Conservation (phyloP, 345 rosid species). For the Fremontodendron californicum region DNA sequence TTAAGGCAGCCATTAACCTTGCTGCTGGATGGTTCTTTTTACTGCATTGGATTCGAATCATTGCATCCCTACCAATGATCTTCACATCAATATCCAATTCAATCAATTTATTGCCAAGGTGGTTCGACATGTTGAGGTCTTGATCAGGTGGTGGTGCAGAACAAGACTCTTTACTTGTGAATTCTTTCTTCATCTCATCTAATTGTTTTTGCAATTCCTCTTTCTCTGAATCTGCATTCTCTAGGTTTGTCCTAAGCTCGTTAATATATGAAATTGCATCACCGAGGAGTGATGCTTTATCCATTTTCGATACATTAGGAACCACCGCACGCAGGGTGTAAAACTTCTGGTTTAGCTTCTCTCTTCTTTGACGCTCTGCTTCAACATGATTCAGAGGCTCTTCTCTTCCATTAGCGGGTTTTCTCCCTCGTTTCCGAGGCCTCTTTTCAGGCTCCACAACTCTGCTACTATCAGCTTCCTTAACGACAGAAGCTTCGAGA, state of each 20-base stretch:
- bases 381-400: constrained; percentile 96
- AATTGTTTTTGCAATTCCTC: constrained; percentile 67
- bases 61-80: constrained; percentile 85
- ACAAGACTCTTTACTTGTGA: constrained; percentile 27
- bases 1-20: constrained; percentile 75
- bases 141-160: constrained; percentile 31
- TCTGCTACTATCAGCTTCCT: constrained; percentile 59
- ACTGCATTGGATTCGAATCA: constrained; percentile 74
- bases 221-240: constrained; percentile 49
- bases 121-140: constrained; percentile 32
- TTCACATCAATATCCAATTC: constrained; percentile 88
- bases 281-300: constrained; percentile 90
- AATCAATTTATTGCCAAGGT: constrained; percentile 27
- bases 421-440: constrained; percentile 85
- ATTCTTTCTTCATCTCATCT: constrained; percentile 49
- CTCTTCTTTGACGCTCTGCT: constrained; percentile 97
- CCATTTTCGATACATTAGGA: constrained; percentile 96
- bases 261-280: constrained; percentile 87
- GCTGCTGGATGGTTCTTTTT: constrained; percentile 93
- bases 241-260: constrained; percentile 71
- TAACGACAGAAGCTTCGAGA: constrained; percentile 81
- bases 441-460: constrained; percentile 74
- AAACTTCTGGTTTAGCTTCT: constrained; percentile 90
- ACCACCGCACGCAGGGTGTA: constrained; percentile 86
- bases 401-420: constrained; percentile 95